phyloP scores from a whole-genome alignment of 805 yeast genomes.

The Candida ficus region DNA sequence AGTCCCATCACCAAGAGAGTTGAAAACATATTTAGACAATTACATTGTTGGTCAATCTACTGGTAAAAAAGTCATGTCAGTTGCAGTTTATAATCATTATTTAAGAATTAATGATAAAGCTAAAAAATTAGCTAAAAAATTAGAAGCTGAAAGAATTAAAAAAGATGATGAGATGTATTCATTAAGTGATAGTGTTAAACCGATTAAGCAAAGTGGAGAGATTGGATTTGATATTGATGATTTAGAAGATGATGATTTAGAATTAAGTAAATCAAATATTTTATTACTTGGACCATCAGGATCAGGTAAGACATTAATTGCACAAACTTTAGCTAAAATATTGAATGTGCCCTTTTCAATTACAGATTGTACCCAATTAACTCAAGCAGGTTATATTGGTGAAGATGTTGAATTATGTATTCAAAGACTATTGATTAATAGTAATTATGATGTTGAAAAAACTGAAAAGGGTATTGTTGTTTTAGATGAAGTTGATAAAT shows the following conservation, averaged over 20 bases:
- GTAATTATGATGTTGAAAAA: slow-evolving; percentile 45
- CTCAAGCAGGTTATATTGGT: slow-evolving; percentile 64
- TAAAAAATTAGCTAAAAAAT: slow-evolving; percentile 25
- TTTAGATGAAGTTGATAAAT: slow-evolving; percentile 54
- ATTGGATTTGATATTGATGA: slow-evolving; percentile 22
- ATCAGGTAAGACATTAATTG: slow-evolving; percentile 55
- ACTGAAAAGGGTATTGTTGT: slow-evolving; percentile 57
- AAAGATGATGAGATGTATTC: slow-evolving; percentile 27
- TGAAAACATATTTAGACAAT: slow-evolving; percentile 42
- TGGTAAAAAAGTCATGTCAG: slow-evolving; percentile 54
- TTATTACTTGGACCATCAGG: slow-evolving; percentile 57
- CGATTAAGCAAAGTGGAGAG: slow-evolving; percentile 27
- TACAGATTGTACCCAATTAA: slow-evolving; percentile 56
- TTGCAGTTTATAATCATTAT: slow-evolving; percentile 57
- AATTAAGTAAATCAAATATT: slow-evolving; percentile 51
- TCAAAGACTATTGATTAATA: slow-evolving; percentile 43
- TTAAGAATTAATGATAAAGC: slow-evolving; percentile 41
- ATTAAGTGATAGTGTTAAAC: slow-evolving; percentile 17
- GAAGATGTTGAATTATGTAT: slow-evolving; percentile 58
- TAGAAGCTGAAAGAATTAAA: slow-evolving; percentile 22
- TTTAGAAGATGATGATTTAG: slow-evolving; percentile 34
- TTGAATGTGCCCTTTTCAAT: slow-evolving; percentile 53
- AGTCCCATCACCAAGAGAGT: slow-evolving; percentile 42
- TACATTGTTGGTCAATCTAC: slow-evolving; percentile 53
- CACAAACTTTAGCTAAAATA: slow-evolving; percentile 46